Base-by-base conservation (phyloP, 208 protist genomes). In the Trypanosoma avium region DNA sequence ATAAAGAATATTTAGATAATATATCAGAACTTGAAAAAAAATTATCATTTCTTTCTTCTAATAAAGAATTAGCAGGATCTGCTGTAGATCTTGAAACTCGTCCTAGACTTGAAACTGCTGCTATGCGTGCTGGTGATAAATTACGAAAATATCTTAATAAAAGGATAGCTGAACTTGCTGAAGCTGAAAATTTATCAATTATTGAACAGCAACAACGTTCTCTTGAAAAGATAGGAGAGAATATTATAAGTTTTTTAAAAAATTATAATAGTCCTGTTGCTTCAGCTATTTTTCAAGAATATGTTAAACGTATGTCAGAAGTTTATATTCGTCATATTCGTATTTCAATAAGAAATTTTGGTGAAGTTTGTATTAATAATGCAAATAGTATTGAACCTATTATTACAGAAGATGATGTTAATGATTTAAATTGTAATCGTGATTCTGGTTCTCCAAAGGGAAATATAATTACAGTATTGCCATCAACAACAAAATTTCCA, bases 61-160 rank as follows among this genome's bases (percentile, higher is more conserved):
- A 91, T 62, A 83, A 83, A 30, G 84, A 77, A 13, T 76, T 95
- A 9, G 73, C 88, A 64, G 67, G 79, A 58, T 92, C 86, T 9
- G 81, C 86, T 6, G 86, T 95, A 22, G 84, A 91, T 64, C 76
- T 86, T 54, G 86, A 95, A 55, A 88, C 85, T 24, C 79, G 86
- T 2, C 89, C 89, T 0, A 88, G 88, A 46, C 71, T 95, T 46
- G 75, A 76, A 38, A 54, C 71, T 26, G 81, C 89, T 4, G 89
- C 89, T 4, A 38, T 75, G n/a, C 73, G 77, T 38, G 89, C 89
- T 19, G 89, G 89, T n/a, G 79, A 85, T 59, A 92, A 92, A 60
- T 75, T 95, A 29, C 74, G 86, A 36, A 79, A 80, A 12, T 92
- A 85, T 59, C 73, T 95, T 38, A 73, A 63, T 4, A 70, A 80